A percentile compares a stretch with the other conserved stretches of the same genome.
phyloP scores from a whole-genome alignment of 352 stramenopile species.

The Phytophthora europaea region DNA sequence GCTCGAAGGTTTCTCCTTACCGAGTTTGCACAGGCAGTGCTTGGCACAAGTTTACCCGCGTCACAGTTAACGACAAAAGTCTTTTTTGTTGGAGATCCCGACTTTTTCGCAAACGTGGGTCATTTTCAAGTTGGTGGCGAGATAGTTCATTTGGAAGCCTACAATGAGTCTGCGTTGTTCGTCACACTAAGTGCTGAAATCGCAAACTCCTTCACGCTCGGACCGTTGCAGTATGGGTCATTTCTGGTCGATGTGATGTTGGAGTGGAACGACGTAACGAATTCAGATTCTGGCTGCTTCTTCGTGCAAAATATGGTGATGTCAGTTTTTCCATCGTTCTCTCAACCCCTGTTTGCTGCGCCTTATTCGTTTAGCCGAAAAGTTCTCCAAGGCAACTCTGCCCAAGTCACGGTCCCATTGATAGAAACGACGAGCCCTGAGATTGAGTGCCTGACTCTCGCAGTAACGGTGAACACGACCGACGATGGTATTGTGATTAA shows the following conservation, averaged over 20 bases:
- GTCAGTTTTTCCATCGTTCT: slow-evolving; percentile 18
- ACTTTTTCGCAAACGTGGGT: slow-evolving; percentile 3
- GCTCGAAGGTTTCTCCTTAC: slow-evolving; percentile 4
- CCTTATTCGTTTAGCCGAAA: slow-evolving; percentile 32
- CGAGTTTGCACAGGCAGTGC: slow-evolving; percentile 7
- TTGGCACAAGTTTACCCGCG: slow-evolving; percentile 14
- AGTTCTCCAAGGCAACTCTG: slow-evolving; percentile 27
- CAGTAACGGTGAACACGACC: slow-evolving; percentile 23
- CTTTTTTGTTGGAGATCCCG: slow-evolving; percentile 16
- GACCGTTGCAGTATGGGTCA: slow-evolving; percentile 6
- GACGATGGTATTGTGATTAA: slow-evolving; percentile 19
- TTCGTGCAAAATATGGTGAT: slow-evolving; percentile 22
- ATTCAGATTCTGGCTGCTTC: slow-evolving; percentile 19
- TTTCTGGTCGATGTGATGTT: slow-evolving; percentile 31
- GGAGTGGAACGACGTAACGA: slow-evolving; percentile 12
- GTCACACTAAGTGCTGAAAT: slow-evolving; percentile 7
- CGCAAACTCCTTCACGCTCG: slow-evolving; percentile 8
- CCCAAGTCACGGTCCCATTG: slow-evolving; percentile 26
- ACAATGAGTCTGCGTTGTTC: slow-evolving; percentile 24
- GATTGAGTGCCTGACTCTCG: slow-evolving; percentile 25
- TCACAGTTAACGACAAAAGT: slow-evolving; percentile 13
- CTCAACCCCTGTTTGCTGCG: slow-evolving; percentile 8
- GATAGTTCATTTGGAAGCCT: slow-evolving; percentile 4
- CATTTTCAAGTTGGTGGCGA: slow-evolving; percentile 4
- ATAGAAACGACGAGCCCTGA: slow-evolving; percentile 13